These are phyloP conservation scores for Acacia confusa DNA, from an alignment of 306 rosid species.

Conservation along the genomic window DNA sequence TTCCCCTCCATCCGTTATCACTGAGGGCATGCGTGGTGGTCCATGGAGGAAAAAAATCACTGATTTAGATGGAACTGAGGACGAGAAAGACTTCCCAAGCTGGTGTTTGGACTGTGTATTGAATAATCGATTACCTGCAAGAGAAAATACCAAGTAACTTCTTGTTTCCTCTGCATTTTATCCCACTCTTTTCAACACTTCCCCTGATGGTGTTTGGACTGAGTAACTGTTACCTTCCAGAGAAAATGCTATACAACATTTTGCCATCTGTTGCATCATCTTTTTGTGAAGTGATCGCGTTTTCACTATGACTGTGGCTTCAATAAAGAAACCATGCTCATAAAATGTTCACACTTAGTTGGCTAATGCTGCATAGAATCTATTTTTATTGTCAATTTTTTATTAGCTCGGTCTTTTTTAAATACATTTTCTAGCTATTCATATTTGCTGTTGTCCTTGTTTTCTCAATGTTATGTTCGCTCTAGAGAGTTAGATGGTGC, in stretches of 20 bases:
- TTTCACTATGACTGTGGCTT: slow-evolving; percentile 2
- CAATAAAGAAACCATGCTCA: slow-evolving; percentile 21
- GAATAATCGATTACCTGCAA: slow-evolving; percentile 83
- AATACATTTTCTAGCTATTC: not conserved
- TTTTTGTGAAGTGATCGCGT: not conserved
- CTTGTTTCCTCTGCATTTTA: slow-evolving; percentile 25
- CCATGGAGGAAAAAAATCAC: slow-evolving; percentile 86
- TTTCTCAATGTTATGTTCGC: slow-evolving; percentile 10
- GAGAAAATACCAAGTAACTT: slow-evolving; percentile 85
- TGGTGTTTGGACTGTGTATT: slow-evolving; percentile 86
- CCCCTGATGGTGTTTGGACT: slow-evolving; percentile 77
- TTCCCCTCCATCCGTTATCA: slow-evolving; percentile 79
- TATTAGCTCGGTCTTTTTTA: not conserved
- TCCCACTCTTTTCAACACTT: slow-evolving; percentile 40
- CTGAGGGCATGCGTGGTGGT: slow-evolving; percentile 88
- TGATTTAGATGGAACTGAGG: slow-evolving; percentile 81
- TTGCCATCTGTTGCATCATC: slow-evolving; percentile 7
- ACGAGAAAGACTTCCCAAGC: slow-evolving; percentile 79
- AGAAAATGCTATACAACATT: slow-evolving; percentile 71
- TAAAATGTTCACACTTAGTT: not conserved
- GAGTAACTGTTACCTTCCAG: slow-evolving; percentile 69
- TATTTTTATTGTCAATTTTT: not conserved
- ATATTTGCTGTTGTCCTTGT: slow-evolving; percentile 5
- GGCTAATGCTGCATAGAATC: slow-evolving; percentile 2
- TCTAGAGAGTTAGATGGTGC: slow-evolving; percentile 12